Base-by-base conservation (phyloP, 176 grass and related monocot species). In the Bothriochloa decipiens region DNA sequence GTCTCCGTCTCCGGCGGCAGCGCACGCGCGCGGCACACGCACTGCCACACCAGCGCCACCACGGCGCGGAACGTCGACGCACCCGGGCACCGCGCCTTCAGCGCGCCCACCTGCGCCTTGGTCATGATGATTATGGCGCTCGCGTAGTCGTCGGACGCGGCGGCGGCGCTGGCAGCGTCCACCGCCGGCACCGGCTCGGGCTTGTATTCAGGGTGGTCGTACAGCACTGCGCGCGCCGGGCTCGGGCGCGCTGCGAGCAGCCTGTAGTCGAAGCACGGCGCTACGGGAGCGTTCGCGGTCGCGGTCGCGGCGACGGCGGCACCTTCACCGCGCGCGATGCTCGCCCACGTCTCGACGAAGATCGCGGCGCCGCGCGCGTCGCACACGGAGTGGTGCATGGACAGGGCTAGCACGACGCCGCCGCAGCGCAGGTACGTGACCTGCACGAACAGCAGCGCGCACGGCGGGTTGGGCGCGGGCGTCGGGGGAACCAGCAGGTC, bases 291-390 rank as follows among this genome's bases (percentile, higher is more conserved):
- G 3, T 39, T 4, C 15, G 45, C 66, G 72, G 15, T 1, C 5
- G 70, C 17, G 23, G 2, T 17, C 15, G 50, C 1, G 8, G 70
- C 17, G 23, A 7, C 1, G 8, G 18, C 78, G 72, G n/a, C n/a
- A n/a, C n/a, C n/a, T n/a, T 43, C 64, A 6, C 63, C 84, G 4
- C 86, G 78, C 17, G 83, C 20, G 3, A 92, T 74, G 80, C 67
- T 74, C 6, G 90, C 83, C 90, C 92, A 97, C 6, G 92, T 89
- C 73, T 97, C 90, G n/a, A 89, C 23, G 81, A 97, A 97, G 17
- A 78, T 86, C 17, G 86, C 35, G 8, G 83, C 86, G 35, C 88
- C 29, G 0, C 86, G 80, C 10, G 62, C 94, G 82, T 97, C 94
- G 1, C 58, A 58, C 0, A 77, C 5, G 0, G 72, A 83, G 81